Conservation (phyloP, 2,329 filamentous ascomycete species). For the Didymella glomerata region DNA sequence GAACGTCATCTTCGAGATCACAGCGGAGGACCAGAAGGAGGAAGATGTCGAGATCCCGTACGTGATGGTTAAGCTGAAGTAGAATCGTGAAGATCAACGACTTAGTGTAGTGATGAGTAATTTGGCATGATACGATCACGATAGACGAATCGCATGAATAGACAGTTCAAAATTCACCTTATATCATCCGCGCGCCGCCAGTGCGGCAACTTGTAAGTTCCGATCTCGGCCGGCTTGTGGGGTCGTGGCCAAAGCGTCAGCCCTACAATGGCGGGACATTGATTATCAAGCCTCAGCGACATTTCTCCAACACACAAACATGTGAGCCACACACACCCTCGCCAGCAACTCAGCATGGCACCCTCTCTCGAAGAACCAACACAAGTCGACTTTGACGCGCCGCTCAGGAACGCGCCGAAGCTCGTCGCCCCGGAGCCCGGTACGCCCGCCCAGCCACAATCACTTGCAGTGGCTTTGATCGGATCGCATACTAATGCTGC, state of each 20-base stretch:
- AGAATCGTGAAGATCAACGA: background rate
- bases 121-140: background rate
- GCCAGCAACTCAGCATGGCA: conserved; percentile 66
- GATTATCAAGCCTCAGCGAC: conserved; percentile 45
- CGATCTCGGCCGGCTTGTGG: conserved; percentile 17
- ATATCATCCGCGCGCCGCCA: background rate
- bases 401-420: conserved; percentile 78
- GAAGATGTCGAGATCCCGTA: conserved; percentile 98
- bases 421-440: conserved; percentile 91
- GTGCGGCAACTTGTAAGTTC: too few relatives aligned
- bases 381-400: conserved; percentile 75
- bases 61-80: conserved; percentile 80
- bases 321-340: conserved; percentile 27
- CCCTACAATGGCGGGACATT: conserved; percentile 35
- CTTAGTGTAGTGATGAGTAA: background rate
- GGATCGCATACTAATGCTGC: conserved; percentile 42
- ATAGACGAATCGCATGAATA: conserved; percentile 23
- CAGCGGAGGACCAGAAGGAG: conserved; percentile 84
- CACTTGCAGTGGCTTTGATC: conserved; percentile 63
- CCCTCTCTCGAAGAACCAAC: conserved; percentile 78
- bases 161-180: background rate
- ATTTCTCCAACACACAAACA: conserved; percentile 33
- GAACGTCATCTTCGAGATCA: conserved; percentile 94
- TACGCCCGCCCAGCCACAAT: conserved; percentile 46
- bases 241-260: conserved; percentile 34